phyloP scores from a whole-genome alignment of 352 stramenopile genomes.

The Vaucheria bursata region DNA sequence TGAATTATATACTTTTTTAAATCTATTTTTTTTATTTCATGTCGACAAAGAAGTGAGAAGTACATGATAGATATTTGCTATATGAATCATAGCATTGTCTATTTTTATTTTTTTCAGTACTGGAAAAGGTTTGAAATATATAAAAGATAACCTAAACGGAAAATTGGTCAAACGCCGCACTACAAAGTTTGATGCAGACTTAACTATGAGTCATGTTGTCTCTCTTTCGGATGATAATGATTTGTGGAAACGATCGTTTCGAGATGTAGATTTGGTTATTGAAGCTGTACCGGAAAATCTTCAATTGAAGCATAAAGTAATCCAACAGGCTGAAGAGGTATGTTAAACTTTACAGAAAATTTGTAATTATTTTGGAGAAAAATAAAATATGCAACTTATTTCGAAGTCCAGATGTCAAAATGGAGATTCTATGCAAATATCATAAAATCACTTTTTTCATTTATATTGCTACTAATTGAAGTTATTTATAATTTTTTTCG shows the following conservation, averaged over 20 bases:
- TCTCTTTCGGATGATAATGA: slow-evolving; percentile 77
- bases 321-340: slow-evolving; percentile 37
- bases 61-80: not conserved
- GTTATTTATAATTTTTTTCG: too few relatives aligned
- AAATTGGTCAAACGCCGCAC: slow-evolving; percentile 89
- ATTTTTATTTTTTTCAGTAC: slow-evolving; percentile 32
- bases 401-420: too few relatives aligned
- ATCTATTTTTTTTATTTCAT: not conserved
- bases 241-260: slow-evolving; percentile 81
- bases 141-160: slow-evolving; percentile 84
- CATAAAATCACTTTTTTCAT: too few relatives aligned
- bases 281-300: slow-evolving; percentile 97
- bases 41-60: not conserved
- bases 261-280: slow-evolving; percentile 86
- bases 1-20: not conserved
- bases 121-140: slow-evolving; percentile 63
- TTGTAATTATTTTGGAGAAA: too few relatives aligned
- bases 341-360: too few relatives aligned
- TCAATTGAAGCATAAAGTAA: slow-evolving; percentile 78
- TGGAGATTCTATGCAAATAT: too few relatives aligned
- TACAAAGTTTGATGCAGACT: slow-evolving; percentile 58
- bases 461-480: too few relatives aligned
- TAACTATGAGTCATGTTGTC: slow-evolving; percentile 77
- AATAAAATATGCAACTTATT: too few relatives aligned
- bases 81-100: not conserved